phyloP scores from a whole-genome alignment of 2,329 filamentous ascomycete species.

The Orbilia javanica region DNA sequence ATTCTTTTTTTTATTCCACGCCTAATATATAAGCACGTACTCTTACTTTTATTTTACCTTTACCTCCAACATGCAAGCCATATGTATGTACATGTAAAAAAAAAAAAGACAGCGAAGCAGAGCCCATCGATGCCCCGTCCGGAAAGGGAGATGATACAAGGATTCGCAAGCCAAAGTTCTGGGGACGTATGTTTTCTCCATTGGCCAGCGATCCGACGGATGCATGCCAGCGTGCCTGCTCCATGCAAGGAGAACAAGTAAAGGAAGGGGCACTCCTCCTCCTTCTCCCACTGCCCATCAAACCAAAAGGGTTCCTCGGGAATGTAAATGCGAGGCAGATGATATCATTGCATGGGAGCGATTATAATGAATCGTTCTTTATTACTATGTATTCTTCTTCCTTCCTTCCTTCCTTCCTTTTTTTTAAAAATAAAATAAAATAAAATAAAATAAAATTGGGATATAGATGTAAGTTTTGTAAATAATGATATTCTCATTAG shows the following conservation, averaged over 20 bases:
- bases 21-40: background rate
- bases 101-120: slow-evolving; percentile 12
- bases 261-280: slow-evolving; percentile 4
- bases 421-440: too few species aligned
- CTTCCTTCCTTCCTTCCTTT: too few species aligned
- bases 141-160: slow-evolving; percentile 36
- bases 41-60: background rate
- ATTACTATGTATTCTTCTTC: too few species aligned
- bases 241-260: slow-evolving; percentile 26
- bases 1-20: background rate
- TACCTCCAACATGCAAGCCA: background rate
- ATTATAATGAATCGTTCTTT: background rate
- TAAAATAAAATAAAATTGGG: too few species aligned
- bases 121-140: slow-evolving; percentile 15
- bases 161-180: slow-evolving; percentile 26
- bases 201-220: slow-evolving; percentile 47
- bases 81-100: too few species aligned
- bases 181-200: slow-evolving; percentile 32
- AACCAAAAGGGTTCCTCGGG: background rate
- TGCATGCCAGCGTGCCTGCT: slow-evolving; percentile 33
- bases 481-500: too few species aligned
- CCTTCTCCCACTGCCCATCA: background rate
- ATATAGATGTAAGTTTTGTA: too few species aligned
- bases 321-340: slow-evolving; percentile 17
- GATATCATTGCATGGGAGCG: slow-evolving; percentile 1